Evolutionary conservation across 2,329 filamentous ascomycete genomes (phyloP).

Genomic region (Lachnellula occidentalis): DNA sequence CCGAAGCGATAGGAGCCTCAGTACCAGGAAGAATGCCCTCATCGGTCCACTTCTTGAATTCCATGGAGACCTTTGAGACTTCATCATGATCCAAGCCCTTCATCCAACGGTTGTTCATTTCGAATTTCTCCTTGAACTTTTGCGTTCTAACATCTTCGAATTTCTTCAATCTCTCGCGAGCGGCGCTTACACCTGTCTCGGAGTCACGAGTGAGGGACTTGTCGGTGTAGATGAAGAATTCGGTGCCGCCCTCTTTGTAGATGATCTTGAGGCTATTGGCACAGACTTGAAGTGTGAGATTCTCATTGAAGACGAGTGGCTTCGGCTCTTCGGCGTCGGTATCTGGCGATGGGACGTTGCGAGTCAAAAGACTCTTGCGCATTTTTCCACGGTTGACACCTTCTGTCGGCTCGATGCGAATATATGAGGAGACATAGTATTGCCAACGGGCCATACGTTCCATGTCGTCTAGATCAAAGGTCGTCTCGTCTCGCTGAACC

Average conservation of each 20-base stretch:
- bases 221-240: conserved; percentile 60
- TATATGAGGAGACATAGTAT: conserved; percentile 91
- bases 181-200: conserved; percentile 24
- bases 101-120: conserved; percentile 47
- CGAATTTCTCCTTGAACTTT: conserved; percentile 45
- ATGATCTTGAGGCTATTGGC: conserved; percentile 74
- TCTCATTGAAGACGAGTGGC: conserved; percentile 58
- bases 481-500: conserved; percentile 62
- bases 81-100: conserved; percentile 43
- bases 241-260: conserved; percentile 65
- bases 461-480: conserved; percentile 86
- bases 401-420: conserved; percentile 82
- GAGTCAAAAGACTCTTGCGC: conserved; percentile 63
- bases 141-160: conserved; percentile 34
- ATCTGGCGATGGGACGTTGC: conserved; percentile 61
- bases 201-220: conserved; percentile 34
- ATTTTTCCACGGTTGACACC: conserved; percentile 62
- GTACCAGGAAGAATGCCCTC: conserved; percentile 24
- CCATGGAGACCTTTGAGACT: conserved; percentile 41
- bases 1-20: conserved; percentile 4
- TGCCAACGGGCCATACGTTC: conserved; percentile 81
- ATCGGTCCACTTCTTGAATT: conserved; percentile 42
- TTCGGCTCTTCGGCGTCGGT: conserved; percentile 55
- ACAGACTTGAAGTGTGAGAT: conserved; percentile 67
- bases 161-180: conserved; percentile 31